Percentiles rank a stretch among this genome's conserved stretches.
phyloP scores from a whole-genome alignment of 1,284 basidiomycete species.

The Cerrena zonata region DNA sequence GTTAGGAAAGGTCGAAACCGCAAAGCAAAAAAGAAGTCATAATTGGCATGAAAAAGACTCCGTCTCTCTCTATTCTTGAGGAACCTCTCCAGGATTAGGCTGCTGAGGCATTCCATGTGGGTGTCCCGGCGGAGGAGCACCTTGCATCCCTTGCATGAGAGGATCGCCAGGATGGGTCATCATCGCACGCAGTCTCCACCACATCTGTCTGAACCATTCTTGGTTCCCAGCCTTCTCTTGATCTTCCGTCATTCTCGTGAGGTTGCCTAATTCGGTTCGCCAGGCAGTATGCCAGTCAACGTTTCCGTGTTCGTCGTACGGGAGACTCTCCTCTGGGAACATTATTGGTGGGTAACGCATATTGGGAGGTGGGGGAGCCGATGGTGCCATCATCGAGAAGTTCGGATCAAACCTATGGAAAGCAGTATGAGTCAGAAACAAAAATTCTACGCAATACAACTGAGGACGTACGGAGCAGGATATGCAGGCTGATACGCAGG shows the following conservation, averaged over 20 bases:
- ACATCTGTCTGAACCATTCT: slow-evolving; percentile 80
- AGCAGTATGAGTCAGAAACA: not conserved
- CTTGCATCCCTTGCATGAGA: slow-evolving; percentile 39
- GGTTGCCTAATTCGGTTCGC: slow-evolving; percentile 68
- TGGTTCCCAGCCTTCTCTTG: slow-evolving; percentile 74
- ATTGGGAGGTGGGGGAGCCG: slow-evolving; percentile 35
- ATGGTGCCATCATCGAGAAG: slow-evolving; percentile 53
- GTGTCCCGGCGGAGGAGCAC: slow-evolving; percentile 12
- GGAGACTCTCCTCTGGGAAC: slow-evolving; percentile 58
- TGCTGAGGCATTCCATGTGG: slow-evolving; percentile 20
- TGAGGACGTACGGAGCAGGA: slow-evolving; percentile 43
- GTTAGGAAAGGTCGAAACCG: no score
- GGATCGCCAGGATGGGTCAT: slow-evolving; percentile 52
- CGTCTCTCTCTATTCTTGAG: slow-evolving; percentile 18
- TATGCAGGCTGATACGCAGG: slow-evolving; percentile 48
- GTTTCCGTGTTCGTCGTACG: slow-evolving; percentile 70
- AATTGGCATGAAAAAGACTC: no score
- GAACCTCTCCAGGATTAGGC: slow-evolving; percentile 22
- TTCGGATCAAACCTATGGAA: slow-evolving; percentile 56
- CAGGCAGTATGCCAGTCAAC: slow-evolving; percentile 73
- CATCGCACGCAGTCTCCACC: slow-evolving; percentile 65
- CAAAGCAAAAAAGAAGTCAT: no score
- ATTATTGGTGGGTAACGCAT: slow-evolving; percentile 57
- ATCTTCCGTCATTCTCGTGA: slow-evolving; percentile 66
- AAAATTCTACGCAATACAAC: not conserved